Evolutionary conservation across 208 protist species (phyloP), one percentile per base, ranked within the genome.

Genomic region (Acanthamoeba quina): DNA sequence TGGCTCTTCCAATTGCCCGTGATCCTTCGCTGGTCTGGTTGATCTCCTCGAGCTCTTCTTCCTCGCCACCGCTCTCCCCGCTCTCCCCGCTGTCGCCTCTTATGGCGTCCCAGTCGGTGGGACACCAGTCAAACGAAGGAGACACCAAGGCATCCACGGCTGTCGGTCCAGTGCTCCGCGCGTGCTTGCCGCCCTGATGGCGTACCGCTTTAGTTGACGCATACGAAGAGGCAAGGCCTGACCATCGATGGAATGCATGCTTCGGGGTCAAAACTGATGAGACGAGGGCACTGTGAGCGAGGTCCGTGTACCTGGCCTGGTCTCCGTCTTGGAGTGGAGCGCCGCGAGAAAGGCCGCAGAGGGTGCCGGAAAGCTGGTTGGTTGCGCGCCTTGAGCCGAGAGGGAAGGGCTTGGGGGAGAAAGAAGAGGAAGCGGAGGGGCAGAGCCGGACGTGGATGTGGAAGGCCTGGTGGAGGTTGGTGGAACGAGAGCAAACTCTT

Each of bases 401-500:
- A n/a, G 19, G 56, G 56, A 6, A 24, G 56, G 37, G 10, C 2
- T 7, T 7, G 7, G 5, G 37, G 5, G 70, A n/a, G 19, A 17
- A 41, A 21, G 76, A 41, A 6, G 56, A 62, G 56, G 56, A 17
- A 13, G 47, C 24, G 5, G 31, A 26, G 5, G 29, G 1, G 41
- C 4, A 44, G 41, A 44, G 41, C 41, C 41, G 4, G 41, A 19
- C 44, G 72, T 3, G 10, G 72, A 52, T 6, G 19, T 5, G 37
- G 72, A 13, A 37, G 44, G 29, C 1, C 37, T 6, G 13, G 78
- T 0, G 29, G 29, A 49, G 4, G n/a, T n/a, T n/a, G 85, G 56
- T n/a, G 85, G 85, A 13, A 91, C 24, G n/a, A 91, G 85, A 9
- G 64, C 85, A 49, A 91, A 91, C 26, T 91, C 85, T 56, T 91